These are phyloP conservation scores for Amaranthus cruentus DNA, from an alignment of 148 eudicot species.

Conservation along the genomic window DNA sequence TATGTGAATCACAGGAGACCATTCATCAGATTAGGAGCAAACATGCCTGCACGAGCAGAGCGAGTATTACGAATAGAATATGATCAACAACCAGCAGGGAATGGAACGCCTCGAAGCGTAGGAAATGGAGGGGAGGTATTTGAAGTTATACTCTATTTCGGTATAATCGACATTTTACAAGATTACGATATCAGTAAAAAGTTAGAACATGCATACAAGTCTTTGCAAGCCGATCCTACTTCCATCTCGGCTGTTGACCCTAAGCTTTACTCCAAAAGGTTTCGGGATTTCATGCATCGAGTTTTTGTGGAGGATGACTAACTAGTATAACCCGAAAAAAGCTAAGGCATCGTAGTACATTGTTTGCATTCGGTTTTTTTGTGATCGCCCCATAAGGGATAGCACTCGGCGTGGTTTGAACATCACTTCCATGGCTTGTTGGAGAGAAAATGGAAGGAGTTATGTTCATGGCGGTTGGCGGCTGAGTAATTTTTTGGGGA, in stretches of 20 bases:
- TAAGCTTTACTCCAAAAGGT: slow-evolving; percentile 49
- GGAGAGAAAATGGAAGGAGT: neutral
- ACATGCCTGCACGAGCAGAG: slow-evolving; percentile 55
- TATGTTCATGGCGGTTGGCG: neutral
- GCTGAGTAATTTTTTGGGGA: slow-evolving; percentile 30
- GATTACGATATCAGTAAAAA: slow-evolving; percentile 46
- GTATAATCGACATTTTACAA: slow-evolving; percentile 49
- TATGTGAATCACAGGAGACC: slow-evolving; percentile 34
- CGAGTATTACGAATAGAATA: slow-evolving; percentile 27
- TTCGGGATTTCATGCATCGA: slow-evolving; percentile 42
- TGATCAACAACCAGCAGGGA: slow-evolving; percentile 19
- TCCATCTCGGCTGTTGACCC: slow-evolving; percentile 49
- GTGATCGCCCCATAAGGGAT: neutral
- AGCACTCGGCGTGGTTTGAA: slow-evolving; percentile 12
- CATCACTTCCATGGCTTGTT: neutral
- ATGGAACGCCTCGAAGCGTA: slow-evolving; percentile 32
- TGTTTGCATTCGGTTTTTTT: slow-evolving; percentile 1
- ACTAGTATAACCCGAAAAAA: neutral
- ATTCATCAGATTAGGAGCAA: slow-evolving; percentile 42
- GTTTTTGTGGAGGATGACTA: slow-evolving; percentile 44
- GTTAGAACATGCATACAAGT: slow-evolving; percentile 49
- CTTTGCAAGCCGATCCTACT: slow-evolving; percentile 41
- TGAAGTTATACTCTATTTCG: slow-evolving; percentile 41
- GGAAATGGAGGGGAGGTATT: slow-evolving; percentile 30
- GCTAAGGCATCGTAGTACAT: neutral